A percentile compares a stretch with the other conserved stretches of the same genome.
These are phyloP conservation scores for Scutellaria baicalensis DNA, from an alignment of 257 asterid genomes.

Conservation along the genomic window DNA sequence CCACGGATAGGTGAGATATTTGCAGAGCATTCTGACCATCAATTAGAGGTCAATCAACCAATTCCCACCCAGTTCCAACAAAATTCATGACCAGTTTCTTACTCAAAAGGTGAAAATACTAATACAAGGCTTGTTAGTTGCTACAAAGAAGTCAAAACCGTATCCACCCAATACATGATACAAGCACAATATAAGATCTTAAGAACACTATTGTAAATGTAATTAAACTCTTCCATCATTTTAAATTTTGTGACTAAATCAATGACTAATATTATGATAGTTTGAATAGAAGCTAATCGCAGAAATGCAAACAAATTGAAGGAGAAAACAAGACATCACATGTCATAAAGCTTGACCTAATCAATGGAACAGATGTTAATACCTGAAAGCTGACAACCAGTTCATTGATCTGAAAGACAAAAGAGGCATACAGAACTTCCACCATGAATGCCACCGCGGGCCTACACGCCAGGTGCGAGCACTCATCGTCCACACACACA, in stretches of 20 bases:
- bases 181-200: neutral
- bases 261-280: neutral
- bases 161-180: neutral
- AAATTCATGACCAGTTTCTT: neutral
- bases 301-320: neutral
- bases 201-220: neutral
- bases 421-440: conserved; percentile 66
- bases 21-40: neutral
- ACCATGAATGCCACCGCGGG: conserved; percentile 64
- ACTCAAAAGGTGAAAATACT: neutral
- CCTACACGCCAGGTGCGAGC: conserved; percentile 79
- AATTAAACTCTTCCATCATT: neutral
- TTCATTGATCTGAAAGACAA: conserved; percentile 59
- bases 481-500: conserved; percentile 73
- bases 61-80: neutral
- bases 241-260: neutral
- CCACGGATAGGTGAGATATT: neutral
- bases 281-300: neutral
- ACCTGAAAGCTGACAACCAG: conserved; percentile 75
- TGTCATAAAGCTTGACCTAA: neutral
- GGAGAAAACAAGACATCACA: neutral
- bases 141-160: neutral
- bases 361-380: neutral
- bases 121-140: neutral
- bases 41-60: conserved; percentile 3